Evolutionary conservation across 192 early-diverging fungal genomes (phyloP), one percentile per base, ranked within the genome.

Genomic region (Phycomyces blakesleeanus): DNA sequence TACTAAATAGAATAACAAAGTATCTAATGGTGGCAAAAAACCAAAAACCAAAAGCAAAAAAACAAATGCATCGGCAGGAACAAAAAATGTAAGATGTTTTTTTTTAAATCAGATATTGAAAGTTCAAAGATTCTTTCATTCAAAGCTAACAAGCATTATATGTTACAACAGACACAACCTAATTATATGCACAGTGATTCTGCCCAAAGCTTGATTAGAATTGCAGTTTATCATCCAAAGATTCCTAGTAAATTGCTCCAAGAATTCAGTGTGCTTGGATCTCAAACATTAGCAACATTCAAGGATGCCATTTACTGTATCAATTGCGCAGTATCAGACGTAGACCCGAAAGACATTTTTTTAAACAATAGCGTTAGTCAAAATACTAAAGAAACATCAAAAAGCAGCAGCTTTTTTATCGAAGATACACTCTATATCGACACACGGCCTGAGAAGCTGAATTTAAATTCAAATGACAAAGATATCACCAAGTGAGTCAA

Each of bases 181-280:
- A 7, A 2, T 12, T 11, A 47, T 47, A 3, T 47, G 11, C 2
- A 47, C 12, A 47, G 3, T n/a, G 11, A n/a, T 3, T 6, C 18
- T 2, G 11, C 44, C 5, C 44, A 86, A 51, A 66, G 83, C 12
- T 58, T 90, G 1, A 72, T 88, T 20, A 80, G 78, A 21, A 81
- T 87, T 12, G 81, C 81, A 53, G 72, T 90, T 20, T 87, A 83
- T 73, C 81, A 83, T 72, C 75, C 81, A 2, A 71, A 78, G 7
- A 75, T 72, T 22, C 78, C 84, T 0, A 68, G 76, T 5, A 63
- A 72, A 25, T 77, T 76, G 61, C 75, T 81, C 75, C 84, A 89
- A 57, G 87, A 84, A 77, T 82, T 81, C 57, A 55, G 77, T 21
- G 83, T 91, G 8, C 78, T 91, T 24, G 89, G 89, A 18, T 84